Evolutionary conservation across 441 rosid genomes (phyloP), one percentile per base, ranked within the genome.

Genomic region (Pelargonium fulgidum): DNA sequence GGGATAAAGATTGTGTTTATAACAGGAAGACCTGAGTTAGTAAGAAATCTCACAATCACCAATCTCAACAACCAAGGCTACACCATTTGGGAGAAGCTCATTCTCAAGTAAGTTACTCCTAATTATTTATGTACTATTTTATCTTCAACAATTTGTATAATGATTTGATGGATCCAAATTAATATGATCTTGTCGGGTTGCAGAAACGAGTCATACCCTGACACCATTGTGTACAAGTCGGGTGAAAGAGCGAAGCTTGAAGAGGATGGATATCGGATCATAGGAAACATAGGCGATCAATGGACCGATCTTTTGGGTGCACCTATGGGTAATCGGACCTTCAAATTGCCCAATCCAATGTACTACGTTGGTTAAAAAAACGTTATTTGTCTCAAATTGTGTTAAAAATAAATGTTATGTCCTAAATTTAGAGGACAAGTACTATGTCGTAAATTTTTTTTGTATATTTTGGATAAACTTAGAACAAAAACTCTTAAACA

Each of bases 201-300:
- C 50, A 83, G 89, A 48, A 48, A 48, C 17, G 78, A 24, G 22
- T 20, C 80, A 0, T 68, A 79, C 52, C 20, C 76, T 16, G 65
- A 81, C 20, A 70, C 85, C 7, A 47, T 72, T 7, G 45, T 1
- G 16, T 80, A 79, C 80, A 90, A 88, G 77, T 83, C 87, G 39
- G 71, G 24, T 36, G 78, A 75, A 78, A 89, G 97, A 62, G 72
- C 29, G 76, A 72, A 71, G 75, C 80, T 91, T 0, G 84, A 14
- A 83, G 67, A 65, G 70, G 71, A 66, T 7, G 95, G 95, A 44
- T 83, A 85, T 72, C 81, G 84, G 10, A 84, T 91, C 45, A 66
- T 84, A 9, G 97, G 95, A 1, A 91, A 91, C 59, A 82, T 86
- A 0, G 97, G 95, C 2, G 95, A 91, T 70, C 95, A 87, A 42